Base-by-base conservation (phyloP, 2,329 filamentous ascomycete species). In the Neophaeococcomyces aloes region DNA sequence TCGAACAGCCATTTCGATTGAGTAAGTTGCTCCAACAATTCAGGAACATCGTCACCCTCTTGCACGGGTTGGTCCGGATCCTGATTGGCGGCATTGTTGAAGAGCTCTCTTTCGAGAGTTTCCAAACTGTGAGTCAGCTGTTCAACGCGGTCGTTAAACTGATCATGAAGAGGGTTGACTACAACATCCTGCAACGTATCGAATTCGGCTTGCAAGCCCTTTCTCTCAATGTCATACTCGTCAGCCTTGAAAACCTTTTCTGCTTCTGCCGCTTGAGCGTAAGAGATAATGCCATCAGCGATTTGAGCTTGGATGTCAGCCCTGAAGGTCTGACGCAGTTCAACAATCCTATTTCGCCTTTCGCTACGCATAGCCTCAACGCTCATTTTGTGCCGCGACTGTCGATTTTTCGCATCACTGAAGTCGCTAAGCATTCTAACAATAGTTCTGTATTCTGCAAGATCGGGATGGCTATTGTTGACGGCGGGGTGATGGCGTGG, bases 1-100 rank as follows among this genome's bases (percentile, higher is more conserved):
- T 98, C 91, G 55, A 95, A 96, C 7, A 96, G 79, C 88, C 91
- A 96, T 58, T 96, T 98, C 11, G 96, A 72, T 37, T 95, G 75
- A 0, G 89, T 96, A 10, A 98, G 72, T 64, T 94, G 94, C 63
- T 98, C 91, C 2, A 96, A 70, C 0, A 96, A 72, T 62, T 98
- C 91, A 0, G 91, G 91, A 59, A 88, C 81, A 61, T 95, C 89
- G 54, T 96, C 89, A 14, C 91, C 89, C 65, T 95, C 89, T 62
- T 94, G 87, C 61, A 95, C 88, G 0, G 87, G 83, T 61, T 86
- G 78, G 56, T 94, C 89, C 0, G 87, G 83, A 50, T 79, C 77
- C 3, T 74, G 69, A 34, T 73, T 69, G 59, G 76, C 81, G 45
- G 75, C 81, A 49, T 86, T 82, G 40, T 78, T 79, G 48, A 83